A percentile compares a stretch with the other conserved stretches of the same genome.
Evolutionary conservation across 1,139 yeast genomes (phyloP).

Genomic region (Suhomyces chickasaworum): DNA sequence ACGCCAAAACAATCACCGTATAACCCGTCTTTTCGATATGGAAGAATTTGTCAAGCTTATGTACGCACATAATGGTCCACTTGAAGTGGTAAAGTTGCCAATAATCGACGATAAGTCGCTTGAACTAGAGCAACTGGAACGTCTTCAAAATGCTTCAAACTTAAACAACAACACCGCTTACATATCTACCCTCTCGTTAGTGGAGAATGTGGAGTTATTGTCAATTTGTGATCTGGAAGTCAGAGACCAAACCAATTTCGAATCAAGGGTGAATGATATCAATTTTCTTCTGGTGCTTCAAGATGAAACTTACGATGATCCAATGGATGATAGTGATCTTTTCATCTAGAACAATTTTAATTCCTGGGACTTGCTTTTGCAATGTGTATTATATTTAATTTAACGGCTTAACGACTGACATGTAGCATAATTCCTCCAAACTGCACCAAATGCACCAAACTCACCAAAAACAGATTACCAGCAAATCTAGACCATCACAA

Average conservation of each 20-base stretch:
- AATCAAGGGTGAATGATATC: conserved; percentile 21
- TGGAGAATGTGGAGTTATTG: conserved; percentile 33
- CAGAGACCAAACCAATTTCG: conserved; percentile 5
- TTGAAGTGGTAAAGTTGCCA: conserved; percentile 20
- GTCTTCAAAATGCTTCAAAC: conserved; percentile 13
- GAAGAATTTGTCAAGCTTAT: conserved; percentile 25
- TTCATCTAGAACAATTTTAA: conserved; percentile 2
- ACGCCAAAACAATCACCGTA: conserved; percentile 21
- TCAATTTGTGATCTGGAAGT: conserved; percentile 14
- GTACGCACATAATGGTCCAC: conserved; percentile 15
- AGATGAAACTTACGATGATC: conserved; percentile 24
- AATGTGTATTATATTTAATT: conserved; percentile 5
- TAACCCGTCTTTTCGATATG: conserved; percentile 27
- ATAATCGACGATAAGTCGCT: conserved; percentile 29
- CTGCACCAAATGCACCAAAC: too few species aligned
- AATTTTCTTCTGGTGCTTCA: conserved; percentile 23
- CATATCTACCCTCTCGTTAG: conserved; percentile 17
- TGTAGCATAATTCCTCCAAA: background rate
- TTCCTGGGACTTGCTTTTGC: conserved; percentile 1
- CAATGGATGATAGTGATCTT: conserved; percentile 5
- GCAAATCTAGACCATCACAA: too few species aligned
- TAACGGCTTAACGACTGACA: background rate
- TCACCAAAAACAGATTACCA: too few species aligned
- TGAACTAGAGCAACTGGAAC: conserved; percentile 28
- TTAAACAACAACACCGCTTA: conserved; percentile 10